Base-by-base conservation (phyloP, 345 rosid genomes). In the Eucalyptus guilfoylei region DNA sequence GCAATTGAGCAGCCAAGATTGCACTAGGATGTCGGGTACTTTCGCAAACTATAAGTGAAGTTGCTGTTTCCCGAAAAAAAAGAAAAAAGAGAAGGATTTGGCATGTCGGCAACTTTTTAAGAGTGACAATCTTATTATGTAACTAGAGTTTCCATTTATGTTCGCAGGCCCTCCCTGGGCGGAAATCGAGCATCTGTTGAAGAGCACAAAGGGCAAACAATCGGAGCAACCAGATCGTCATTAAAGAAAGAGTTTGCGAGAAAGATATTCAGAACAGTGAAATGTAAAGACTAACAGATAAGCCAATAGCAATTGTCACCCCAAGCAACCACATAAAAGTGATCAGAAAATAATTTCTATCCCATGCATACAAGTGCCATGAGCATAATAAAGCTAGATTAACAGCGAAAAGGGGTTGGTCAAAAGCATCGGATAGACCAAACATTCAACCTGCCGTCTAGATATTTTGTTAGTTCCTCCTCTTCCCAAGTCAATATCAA, bases 401-500 rank as follows among this genome's bases (percentile, higher is more conserved):
- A 76, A 40, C 42, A 37, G 47, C 24, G 47, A 40, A 76, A 76
- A 37, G 12, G 14, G 15, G 81, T 69, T 44, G 21, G 62, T 60
- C 55, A 37, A 88, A 64, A 48, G 88, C 45, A 83, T 45, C 45
- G 44, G 6, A 88, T 32, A 88, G 85, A 90, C 88, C 44, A 88
- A 88, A 42, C 30, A 90, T 49, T 89, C 60, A 90, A 97, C 99
- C 97, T 96, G 99, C 87, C 93, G 94, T 89, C 97, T 93, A 88
- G 99, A 96, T 90, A 97, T 92, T 89, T 93, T 95, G 90, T 93
- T 95, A 50, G 94, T 93, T 49, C 85, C 91, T 60, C 96, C 94
- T 91, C 91, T 94, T 89, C 96, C 93, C 91, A 96, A 93, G 95
- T 96, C 99, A 88, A 97, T 94, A 92, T 97, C 97, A 85, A 97